Evolutionary conservation across 2,329 filamentous ascomycete genomes (phyloP).

Genomic region (Fusarium verticillioides): DNA sequence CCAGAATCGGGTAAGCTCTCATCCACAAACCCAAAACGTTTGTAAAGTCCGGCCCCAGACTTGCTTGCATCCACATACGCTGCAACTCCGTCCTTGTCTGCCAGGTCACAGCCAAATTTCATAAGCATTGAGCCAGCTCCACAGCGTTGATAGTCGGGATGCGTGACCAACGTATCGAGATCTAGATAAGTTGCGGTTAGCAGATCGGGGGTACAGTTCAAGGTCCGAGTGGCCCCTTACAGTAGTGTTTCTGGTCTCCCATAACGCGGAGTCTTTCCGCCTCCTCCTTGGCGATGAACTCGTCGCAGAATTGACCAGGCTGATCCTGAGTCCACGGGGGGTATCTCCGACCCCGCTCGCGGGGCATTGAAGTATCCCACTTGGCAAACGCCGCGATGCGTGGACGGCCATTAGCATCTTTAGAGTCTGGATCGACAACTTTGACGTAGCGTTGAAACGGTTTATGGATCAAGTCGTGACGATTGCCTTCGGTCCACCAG

Average conservation of each 20-base stretch:
- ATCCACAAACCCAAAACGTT: constrained; percentile 31
- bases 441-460: constrained; percentile 35
- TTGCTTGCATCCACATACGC: constrained; percentile 43
- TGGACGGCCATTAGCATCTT: constrained; percentile 1
- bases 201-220: background rate
- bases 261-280: constrained; percentile 27
- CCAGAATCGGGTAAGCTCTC: constrained; percentile 19
- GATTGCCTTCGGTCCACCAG: constrained; percentile 36
- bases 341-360: constrained; percentile 29
- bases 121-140: constrained; percentile 42
- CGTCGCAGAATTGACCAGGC: constrained; percentile 22
- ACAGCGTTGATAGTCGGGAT: constrained; percentile 43
- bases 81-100: constrained; percentile 30
- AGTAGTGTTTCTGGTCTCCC: constrained; percentile 30
- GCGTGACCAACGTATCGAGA: constrained; percentile 42
- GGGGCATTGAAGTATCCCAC: constrained; percentile 28
- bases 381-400: constrained; percentile 36
- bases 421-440: constrained; percentile 20
- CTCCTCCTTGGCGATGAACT: constrained; percentile 28
- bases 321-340: constrained; percentile 31
- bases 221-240: background rate
- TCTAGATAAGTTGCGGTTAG: constrained; percentile 15
- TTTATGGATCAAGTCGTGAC: constrained; percentile 23
- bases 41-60: constrained; percentile 20
- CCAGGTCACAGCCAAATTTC: constrained; percentile 40